Percentiles rank a stretch among this genome's conserved stretches.
Evolutionary conservation across 2,329 filamentous ascomycete species (phyloP).

Genomic region (Fusarium sp.): DNA sequence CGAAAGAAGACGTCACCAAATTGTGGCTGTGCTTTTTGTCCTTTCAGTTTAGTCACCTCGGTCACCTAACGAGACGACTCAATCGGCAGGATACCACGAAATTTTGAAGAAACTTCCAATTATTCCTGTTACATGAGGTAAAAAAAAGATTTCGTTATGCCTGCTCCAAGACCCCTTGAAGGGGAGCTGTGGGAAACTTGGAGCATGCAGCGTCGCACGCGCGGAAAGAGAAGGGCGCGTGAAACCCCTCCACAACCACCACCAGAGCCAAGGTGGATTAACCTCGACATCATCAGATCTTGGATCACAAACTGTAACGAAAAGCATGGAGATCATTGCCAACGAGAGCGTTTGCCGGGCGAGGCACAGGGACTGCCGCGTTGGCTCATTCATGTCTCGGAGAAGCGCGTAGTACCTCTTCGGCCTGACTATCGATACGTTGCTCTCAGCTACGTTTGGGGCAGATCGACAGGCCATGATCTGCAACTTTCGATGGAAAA

Average conservation of each 20-base stretch:
- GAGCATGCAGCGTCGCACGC: not conserved
- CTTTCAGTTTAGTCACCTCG: not conserved
- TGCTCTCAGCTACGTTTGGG: not conserved
- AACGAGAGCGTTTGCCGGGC: not conserved
- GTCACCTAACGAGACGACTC: not conserved
- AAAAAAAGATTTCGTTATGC: not conserved
- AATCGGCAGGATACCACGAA: no score
- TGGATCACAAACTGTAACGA: not conserved
- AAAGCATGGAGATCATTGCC: not conserved
- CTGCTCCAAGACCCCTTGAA: not conserved
- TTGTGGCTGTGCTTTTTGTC: not conserved
- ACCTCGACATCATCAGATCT: not conserved
- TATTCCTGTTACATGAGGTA: not conserved
- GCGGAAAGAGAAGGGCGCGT: not conserved
- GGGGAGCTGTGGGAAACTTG: not conserved
- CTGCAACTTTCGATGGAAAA: not conserved
- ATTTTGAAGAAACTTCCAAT: not conserved
- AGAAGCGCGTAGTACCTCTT: not conserved
- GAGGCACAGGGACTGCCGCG: not conserved
- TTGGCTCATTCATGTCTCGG: not conserved
- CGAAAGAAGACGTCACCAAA: not conserved
- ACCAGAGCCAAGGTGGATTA: not conserved
- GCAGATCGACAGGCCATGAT: not conserved
- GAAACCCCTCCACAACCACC: not conserved
- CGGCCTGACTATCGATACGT: not conserved